A percentile compares a stretch with the other conserved stretches of the same genome.
Conservation (phyloP, 805 yeast genomes). For the Nakazawaea ernobii region DNA sequence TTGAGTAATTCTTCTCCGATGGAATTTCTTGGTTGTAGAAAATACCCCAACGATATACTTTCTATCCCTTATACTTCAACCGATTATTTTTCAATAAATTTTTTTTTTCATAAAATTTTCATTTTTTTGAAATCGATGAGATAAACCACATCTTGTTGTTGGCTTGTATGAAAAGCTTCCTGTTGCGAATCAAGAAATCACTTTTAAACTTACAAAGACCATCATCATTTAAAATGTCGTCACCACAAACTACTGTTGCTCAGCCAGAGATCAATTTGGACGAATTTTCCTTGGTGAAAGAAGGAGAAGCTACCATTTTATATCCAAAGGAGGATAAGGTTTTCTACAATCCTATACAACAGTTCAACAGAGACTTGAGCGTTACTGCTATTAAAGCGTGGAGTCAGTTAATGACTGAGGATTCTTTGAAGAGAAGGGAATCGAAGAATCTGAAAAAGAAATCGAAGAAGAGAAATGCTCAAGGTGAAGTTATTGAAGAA, state of each 20-base stretch:
- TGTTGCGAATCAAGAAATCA: not conserved
- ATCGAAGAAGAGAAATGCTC: conserved; percentile 6
- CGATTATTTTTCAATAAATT: not conserved
- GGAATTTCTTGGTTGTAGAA: too few species aligned
- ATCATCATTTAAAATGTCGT: not conserved
- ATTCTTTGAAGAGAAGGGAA: conserved; percentile 12
- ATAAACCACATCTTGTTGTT: too few species aligned
- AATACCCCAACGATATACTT: too few species aligned
- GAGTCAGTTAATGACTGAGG: conserved; percentile 53
- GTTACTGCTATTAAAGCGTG: conserved; percentile 83
- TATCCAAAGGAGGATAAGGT: conserved; percentile 80
- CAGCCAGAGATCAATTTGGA: conserved; percentile 10
- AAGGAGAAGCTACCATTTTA: conserved; percentile 80
- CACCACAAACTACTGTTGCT: not conserved
- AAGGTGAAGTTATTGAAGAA: conserved; percentile 5
- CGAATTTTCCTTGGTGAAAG: conserved; percentile 38
- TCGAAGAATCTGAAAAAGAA: conserved; percentile 11
- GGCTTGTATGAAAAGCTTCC: conserved; percentile 4
- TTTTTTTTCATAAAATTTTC: not conserved
- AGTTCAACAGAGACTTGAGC: conserved; percentile 89
- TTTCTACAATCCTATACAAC: conserved; percentile 95
- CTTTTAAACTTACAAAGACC: not conserved
- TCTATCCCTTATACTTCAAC: not conserved
- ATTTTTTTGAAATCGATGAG: not conserved
- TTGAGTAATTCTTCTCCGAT: too few species aligned